These are phyloP conservation scores for Penicillium riverlandense DNA, from an alignment of 495 filamentous ascomycete genomes.

Conservation along the genomic window DNA sequence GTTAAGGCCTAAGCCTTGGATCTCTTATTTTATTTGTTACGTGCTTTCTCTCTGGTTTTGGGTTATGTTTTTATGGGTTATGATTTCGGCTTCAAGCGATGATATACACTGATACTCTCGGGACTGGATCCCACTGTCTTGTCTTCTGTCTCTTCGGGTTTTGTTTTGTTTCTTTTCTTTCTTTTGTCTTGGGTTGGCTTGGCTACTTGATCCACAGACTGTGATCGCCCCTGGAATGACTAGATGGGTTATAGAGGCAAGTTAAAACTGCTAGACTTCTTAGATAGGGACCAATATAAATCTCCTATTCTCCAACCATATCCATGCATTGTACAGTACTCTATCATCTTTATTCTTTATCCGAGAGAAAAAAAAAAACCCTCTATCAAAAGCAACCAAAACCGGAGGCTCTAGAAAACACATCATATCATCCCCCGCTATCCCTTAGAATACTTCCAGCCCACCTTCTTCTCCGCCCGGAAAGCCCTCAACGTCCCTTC, in stretches of 20 bases:
- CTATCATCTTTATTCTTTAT: too few species aligned
- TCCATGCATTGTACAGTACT: too few species aligned
- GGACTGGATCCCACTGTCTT: too few species aligned
- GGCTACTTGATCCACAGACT: too few species aligned
- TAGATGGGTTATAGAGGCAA: background rate
- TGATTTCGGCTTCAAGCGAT: too few species aligned
- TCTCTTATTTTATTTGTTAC: too few species aligned
- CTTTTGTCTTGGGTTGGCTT: background rate
- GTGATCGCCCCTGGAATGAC: conserved; percentile 1
- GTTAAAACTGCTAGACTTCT: too few species aligned
- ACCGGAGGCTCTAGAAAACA: background rate
- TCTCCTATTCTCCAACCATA: too few species aligned
- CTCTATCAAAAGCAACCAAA: background rate
- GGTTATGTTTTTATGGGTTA: background rate
- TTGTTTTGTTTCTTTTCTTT: conserved; percentile 3
- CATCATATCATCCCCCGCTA: conserved; percentile 3
- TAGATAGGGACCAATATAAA: too few species aligned
- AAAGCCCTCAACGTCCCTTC: conserved; percentile 58
- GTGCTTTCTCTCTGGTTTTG: conserved; percentile 1
- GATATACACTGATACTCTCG: too few species aligned
- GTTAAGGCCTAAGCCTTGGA: conserved; percentile 27
- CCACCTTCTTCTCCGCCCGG: conserved; percentile 67
- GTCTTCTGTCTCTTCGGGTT: background rate
- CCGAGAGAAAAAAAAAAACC: background rate
- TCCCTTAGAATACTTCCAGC: conserved; percentile 32